Evolutionary conservation across 2,329 filamentous ascomycete species (phyloP).

Genomic region (Xylaria digitata): DNA sequence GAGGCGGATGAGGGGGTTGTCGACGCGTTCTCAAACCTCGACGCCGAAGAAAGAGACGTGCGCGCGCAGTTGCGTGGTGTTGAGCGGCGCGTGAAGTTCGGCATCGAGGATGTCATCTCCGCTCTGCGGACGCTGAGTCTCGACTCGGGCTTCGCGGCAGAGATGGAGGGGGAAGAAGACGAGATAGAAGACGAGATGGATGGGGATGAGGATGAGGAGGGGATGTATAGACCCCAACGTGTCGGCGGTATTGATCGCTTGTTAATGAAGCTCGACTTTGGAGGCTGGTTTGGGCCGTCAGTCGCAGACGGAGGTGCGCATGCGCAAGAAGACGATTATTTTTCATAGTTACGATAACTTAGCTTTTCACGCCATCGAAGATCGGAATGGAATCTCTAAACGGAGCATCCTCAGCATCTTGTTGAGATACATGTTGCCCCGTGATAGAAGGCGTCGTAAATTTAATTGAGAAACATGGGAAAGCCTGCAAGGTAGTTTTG

Average conservation of each 20-base stretch:
- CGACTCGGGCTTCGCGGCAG: slow-evolving; percentile 35
- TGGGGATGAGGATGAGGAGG: slow-evolving; percentile 45
- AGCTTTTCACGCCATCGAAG: not conserved
- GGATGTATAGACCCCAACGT: slow-evolving; percentile 74
- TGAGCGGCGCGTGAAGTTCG: slow-evolving; percentile 72
- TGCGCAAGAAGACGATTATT: slow-evolving; percentile 3
- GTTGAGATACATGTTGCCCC: not conserved
- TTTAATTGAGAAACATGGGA: not conserved
- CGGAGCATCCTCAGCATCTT: not conserved
- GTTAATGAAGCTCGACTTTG: slow-evolving; percentile 89
- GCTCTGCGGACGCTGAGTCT: slow-evolving; percentile 36
- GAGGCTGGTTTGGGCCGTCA: slow-evolving; percentile 61
- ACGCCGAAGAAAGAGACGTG: slow-evolving; percentile 77
- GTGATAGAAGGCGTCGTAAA: not conserved
- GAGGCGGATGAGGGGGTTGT: slow-evolving; percentile 85
- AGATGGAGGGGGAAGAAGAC: slow-evolving; percentile 39
- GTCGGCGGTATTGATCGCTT: slow-evolving; percentile 85
- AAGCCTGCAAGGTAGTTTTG: not conserved
- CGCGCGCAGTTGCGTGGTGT: slow-evolving; percentile 72
- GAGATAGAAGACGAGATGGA: slow-evolving; percentile 40
- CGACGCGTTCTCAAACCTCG: slow-evolving; percentile 77
- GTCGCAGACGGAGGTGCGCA: slow-evolving; percentile 9
- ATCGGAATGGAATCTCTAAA: not conserved
- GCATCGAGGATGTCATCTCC: slow-evolving; percentile 74
- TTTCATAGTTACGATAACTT: slow-evolving; percentile 8